These are phyloP conservation scores for Rhynchosporium graminicola DNA, from an alignment of 2,329 filamentous ascomycete genomes.

Conservation along the genomic window DNA sequence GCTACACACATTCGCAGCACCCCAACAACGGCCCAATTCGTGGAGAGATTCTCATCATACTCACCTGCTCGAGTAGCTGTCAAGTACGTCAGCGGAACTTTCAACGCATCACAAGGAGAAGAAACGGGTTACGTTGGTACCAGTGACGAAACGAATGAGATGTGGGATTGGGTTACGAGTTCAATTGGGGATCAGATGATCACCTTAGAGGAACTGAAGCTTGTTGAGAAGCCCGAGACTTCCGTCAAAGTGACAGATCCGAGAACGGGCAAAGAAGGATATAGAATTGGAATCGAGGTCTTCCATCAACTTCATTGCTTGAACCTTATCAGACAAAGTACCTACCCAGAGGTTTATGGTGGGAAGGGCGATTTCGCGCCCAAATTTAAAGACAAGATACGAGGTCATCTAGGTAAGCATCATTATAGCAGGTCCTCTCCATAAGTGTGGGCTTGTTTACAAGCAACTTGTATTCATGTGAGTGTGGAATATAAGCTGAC, in stretches of 20 bases:
- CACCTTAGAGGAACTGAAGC: conserved; percentile 51
- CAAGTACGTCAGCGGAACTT: conserved; percentile 18
- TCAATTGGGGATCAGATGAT: conserved; percentile 59
- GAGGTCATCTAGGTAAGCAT: conserved; percentile 16
- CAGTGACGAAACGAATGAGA: conserved; percentile 22
- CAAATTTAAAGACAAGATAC: conserved; percentile 13
- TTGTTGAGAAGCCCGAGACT: conserved; percentile 50
- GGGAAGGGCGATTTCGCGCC: conserved; percentile 16
- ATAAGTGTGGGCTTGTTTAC: background rate
- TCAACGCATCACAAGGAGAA: conserved; percentile 18
- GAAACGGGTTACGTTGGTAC: conserved; percentile 19
- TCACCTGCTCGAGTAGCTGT: conserved; percentile 20
- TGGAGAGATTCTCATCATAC: conserved; percentile 19
- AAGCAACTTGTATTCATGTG: background rate
- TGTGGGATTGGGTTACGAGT: conserved; percentile 21
- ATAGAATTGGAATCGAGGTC: conserved; percentile 16
- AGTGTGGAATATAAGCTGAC: background rate
- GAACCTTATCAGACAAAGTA: conserved; percentile 18
- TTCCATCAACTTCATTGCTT: conserved; percentile 22
- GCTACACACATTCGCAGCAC: conserved; percentile 18
- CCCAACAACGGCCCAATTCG: conserved; percentile 11
- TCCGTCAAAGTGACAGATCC: conserved; percentile 47
- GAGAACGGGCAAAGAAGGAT: conserved; percentile 46
- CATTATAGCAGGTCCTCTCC: background rate
- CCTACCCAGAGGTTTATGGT: conserved; percentile 47